A percentile compares a stretch with the other conserved stretches of the same genome.
Conservation (phyloP, 1,139 yeast species). For the Yamadazyma triangularis region DNA sequence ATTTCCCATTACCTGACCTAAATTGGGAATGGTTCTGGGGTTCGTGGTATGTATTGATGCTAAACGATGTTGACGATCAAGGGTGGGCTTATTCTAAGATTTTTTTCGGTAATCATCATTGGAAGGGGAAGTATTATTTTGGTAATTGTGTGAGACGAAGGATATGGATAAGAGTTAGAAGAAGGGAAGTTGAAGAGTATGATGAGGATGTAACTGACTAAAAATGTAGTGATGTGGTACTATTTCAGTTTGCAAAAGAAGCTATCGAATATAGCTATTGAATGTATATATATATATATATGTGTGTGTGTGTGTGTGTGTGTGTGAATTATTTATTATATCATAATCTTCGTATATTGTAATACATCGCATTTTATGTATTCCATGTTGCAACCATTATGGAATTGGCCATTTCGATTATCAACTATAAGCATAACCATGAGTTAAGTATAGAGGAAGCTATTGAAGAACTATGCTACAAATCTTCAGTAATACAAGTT, state of each 20-base stretch:
- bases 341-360: too few relatives aligned
- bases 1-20: constrained; percentile 60
- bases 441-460: background rate
- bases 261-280: too few relatives aligned
- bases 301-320: too few relatives aligned
- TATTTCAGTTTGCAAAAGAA: too few relatives aligned
- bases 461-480: background rate
- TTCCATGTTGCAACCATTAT: too few relatives aligned
- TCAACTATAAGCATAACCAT: background rate
- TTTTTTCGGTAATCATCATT: constrained; percentile 41
- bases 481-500: background rate
- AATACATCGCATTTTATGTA: too few relatives aligned
- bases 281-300: too few relatives aligned
- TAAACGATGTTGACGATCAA: constrained; percentile 67
- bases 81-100: constrained; percentile 67
- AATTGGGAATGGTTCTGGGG: constrained; percentile 74
- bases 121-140: constrained; percentile 58
- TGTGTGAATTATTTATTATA: too few relatives aligned
- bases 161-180: constrained; percentile 48
- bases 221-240: too few relatives aligned
- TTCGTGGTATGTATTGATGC: constrained; percentile 69
- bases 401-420: background rate
- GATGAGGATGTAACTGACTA: too few relatives aligned
- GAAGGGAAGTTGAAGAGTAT: constrained; percentile 2
- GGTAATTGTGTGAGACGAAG: constrained; percentile 57